Evolutionary conservation across 75 land plant species (phyloP), one percentile per base, ranked within the genome.

Genomic region (Isoetes taiwanensis): DNA sequence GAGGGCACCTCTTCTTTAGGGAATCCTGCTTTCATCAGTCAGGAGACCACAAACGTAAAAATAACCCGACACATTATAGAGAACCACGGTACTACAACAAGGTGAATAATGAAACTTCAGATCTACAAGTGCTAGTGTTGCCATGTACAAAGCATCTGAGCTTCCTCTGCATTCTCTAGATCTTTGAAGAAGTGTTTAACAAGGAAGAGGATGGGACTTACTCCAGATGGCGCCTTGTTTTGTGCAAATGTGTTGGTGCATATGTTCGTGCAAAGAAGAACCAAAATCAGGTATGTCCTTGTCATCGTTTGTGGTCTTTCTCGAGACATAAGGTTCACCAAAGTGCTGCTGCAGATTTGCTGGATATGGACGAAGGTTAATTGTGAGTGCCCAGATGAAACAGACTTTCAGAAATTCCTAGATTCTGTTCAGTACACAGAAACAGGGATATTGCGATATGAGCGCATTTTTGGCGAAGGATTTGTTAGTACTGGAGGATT

Each of bases 11-110:
- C 27, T 94, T 94, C 69, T 89, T 94, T 61, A 76, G 99, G 32
- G 99, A 94, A 62, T 94, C 99, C 29, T 94, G 99, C 62, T 94
- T 89, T 54, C 90, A 89, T 58, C 99, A 89, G 52, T 94, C 99
- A 65, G 99, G 96, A 48, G 99, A 89, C 64, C 75, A 63, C 38
- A 85, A 94, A 75, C 62, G 96, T 16, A 82, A 76, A 56, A 66
- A 40, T 46, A 89, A 94, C 42, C 99, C 99, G 27, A 89, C 99
- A 23, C 96, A 94, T 50, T 94, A 94, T 61, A 64, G 99, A 5
- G 74, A 82, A 34, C 99, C 99, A 43, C 73, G 99, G 64, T 90
- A 78, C 38, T 94, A 94, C 61, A 78, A 83, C 5, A 89, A 85
- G 96, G 99, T 89, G 50, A 54, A 27, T 25, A n/a, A n/a, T n/a